Conservation (phyloP, 495 filamentous ascomycete species). For the Penicillium lividum region DNA sequence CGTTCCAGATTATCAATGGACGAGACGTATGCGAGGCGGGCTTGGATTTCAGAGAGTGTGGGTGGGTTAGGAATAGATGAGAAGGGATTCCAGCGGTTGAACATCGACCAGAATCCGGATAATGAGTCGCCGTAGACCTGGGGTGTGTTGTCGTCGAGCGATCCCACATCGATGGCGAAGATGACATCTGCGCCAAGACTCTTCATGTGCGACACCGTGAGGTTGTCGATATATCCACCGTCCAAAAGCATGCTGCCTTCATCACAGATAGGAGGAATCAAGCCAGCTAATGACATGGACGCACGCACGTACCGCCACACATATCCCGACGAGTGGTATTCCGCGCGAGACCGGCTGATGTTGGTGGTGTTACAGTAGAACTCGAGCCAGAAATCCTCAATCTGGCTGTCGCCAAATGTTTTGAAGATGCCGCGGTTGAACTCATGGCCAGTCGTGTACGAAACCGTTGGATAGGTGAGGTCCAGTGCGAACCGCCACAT, state of each 20-base stretch:
- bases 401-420: slow-evolving; percentile 92
- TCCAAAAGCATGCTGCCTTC: slow-evolving; percentile 96
- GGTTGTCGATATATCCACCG: slow-evolving; percentile 95
- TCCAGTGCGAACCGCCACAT: slow-evolving; percentile 97
- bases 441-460: slow-evolving; percentile 97
- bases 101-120: slow-evolving; percentile 90
- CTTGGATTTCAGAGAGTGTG: slow-evolving; percentile 94
- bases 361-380: slow-evolving; percentile 99
- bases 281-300: slow-evolving; percentile 91
- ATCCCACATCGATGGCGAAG: slow-evolving; percentile 93
- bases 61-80: slow-evolving; percentile 85
- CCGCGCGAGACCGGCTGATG: slow-evolving; percentile 83
- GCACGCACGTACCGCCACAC: slow-evolving; percentile 96
- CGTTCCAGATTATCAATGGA: slow-evolving; percentile 91
- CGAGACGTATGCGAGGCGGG: slow-evolving; percentile 88
- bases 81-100: slow-evolving; percentile 97
- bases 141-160: slow-evolving; percentile 84
- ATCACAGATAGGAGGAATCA: slow-evolving; percentile 92
- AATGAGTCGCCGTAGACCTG: slow-evolving; percentile 90
- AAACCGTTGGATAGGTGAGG: slow-evolving; percentile 89
- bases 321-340: slow-evolving; percentile 93
- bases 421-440: slow-evolving; percentile 99
- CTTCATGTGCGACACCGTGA: slow-evolving; percentile 97
- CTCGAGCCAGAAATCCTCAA: slow-evolving; percentile 98
- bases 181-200: slow-evolving; percentile 88